phyloP scores from a whole-genome alignment of 129 eudicot species.

The Kitagawia praeruptora region DNA sequence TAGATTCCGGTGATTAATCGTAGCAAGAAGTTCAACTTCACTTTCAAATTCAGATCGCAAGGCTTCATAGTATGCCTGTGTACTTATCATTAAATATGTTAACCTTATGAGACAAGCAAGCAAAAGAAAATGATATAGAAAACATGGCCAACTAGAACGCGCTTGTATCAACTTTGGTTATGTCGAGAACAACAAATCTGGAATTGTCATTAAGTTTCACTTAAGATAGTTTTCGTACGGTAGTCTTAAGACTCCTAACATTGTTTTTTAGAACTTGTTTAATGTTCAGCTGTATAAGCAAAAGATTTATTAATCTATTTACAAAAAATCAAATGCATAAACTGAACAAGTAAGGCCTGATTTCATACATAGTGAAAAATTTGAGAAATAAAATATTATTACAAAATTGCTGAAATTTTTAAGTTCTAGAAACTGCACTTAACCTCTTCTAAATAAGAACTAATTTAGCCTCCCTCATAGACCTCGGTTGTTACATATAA shows the following conservation, averaged over 20 bases:
- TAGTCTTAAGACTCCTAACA: neutral
- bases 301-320: neutral
- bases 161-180: neutral
- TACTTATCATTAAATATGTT: constrained; percentile 3
- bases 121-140: neutral
- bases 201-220: neutral
- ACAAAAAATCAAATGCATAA: neutral
- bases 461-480: neutral
- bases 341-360: neutral
- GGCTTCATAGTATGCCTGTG: constrained; percentile 63
- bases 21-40: constrained; percentile 83
- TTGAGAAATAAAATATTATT: neutral
- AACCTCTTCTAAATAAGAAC: neutral
- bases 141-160: neutral
- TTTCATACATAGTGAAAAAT: neutral
- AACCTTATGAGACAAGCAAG: neutral
- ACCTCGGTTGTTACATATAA: neutral
- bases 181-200: neutral
- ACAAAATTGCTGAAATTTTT: neutral
- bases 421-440: neutral
- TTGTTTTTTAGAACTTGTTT: neutral
- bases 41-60: constrained; percentile 66
- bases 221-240: neutral
- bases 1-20: constrained; percentile 79
- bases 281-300: neutral